Conservation (phyloP, 352 stramenopile genomes). For the Globisporangium orthogonon region DNA sequence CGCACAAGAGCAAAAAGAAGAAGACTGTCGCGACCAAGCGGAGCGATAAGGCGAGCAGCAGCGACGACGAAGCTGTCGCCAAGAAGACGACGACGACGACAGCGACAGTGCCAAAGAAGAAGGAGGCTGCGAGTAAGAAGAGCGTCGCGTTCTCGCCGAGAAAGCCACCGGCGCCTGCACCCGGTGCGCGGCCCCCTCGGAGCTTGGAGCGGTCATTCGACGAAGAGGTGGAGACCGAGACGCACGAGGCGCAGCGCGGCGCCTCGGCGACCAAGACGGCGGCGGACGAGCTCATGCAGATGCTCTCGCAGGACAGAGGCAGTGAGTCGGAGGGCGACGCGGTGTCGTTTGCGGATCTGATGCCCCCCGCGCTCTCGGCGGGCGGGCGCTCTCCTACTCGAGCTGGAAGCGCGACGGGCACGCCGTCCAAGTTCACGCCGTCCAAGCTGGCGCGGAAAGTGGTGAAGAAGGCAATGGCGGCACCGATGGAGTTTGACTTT, state of each 20-base stretch:
- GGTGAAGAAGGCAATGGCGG: constrained; percentile 18
- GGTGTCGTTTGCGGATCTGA: constrained; percentile 41
- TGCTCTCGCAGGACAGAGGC: constrained; percentile 45
- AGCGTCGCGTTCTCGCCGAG: constrained; percentile 13
- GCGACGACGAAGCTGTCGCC: no score
- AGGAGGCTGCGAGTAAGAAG: constrained; percentile 4
- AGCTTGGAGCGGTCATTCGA: constrained; percentile 12
- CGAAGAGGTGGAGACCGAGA: constrained; percentile 1
- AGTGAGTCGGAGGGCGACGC: constrained; percentile 58
- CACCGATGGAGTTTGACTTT: constrained; percentile 45
- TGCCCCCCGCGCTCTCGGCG: constrained; percentile 28
- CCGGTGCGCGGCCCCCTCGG: background rate
- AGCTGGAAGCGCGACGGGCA: background rate
- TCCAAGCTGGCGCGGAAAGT: constrained; percentile 21
- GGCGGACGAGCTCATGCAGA: constrained; percentile 42
- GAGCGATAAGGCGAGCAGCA: background rate
- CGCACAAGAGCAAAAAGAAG: background rate
- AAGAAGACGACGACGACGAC: background rate
- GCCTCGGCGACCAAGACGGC: constrained; percentile 14
- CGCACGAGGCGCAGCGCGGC: constrained; percentile 8
- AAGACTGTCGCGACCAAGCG: constrained; percentile 1
- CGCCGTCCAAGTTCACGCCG: constrained; percentile 11
- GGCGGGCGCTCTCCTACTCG: constrained; percentile 2
- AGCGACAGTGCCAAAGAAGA: background rate
- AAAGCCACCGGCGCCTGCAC: background rate